Evolutionary conservation across 2,329 filamentous ascomycete genomes (phyloP), one percentile per base, ranked within the genome.

Genomic region (Coniochaeta prunicola): DNA sequence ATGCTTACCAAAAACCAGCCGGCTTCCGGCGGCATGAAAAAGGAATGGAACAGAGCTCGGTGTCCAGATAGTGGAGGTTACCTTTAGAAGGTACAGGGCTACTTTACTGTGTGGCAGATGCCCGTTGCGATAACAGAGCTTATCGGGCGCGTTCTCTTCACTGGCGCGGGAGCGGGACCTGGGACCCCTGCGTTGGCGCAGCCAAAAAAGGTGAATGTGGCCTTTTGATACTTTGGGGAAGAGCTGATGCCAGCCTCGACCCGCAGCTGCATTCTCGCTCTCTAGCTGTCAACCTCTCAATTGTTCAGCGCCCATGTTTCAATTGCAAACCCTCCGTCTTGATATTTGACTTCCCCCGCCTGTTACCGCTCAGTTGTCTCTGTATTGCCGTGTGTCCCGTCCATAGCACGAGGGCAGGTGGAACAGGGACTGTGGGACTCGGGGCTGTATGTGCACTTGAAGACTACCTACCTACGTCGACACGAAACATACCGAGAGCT

Each of bases 201-300:
- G 30, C 34, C 48, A 36, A 54, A 57, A 59, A 59, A 57, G 58
- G 58, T 56, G 58, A 59, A 59, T 55, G 59, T 60, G 59, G 59
- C 59, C 59, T 59, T 48, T 56, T 24, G 53, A 55, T 55, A 55
- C 30, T 7, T n/a, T 55, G 30, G 53, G 17, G 30, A 13, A 34
- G 53, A 33, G 53, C 53, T 55, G 53, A 53, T 53, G 48, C 48
- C 30, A 55, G 30, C 28, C 30, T 55, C 53, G 30, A 61, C 55
- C 34, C 50, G 28, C 45, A 50, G 59, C 59, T 61, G 12, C 45
- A 58, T 26, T 34, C 50, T 34, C 50, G 15, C 53, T 30, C 9
- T 9, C 3, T 55, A 34, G 15, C 31, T 34, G 19, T 34, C 19
- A 15, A 45, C 5, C 21, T 10, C 9, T 24, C 15, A n/a, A n/a